Evolutionary conservation across 345 rosid genomes (phyloP), one percentile per base, ranked within the genome.

Genomic region (Moricandia moricandioides): DNA sequence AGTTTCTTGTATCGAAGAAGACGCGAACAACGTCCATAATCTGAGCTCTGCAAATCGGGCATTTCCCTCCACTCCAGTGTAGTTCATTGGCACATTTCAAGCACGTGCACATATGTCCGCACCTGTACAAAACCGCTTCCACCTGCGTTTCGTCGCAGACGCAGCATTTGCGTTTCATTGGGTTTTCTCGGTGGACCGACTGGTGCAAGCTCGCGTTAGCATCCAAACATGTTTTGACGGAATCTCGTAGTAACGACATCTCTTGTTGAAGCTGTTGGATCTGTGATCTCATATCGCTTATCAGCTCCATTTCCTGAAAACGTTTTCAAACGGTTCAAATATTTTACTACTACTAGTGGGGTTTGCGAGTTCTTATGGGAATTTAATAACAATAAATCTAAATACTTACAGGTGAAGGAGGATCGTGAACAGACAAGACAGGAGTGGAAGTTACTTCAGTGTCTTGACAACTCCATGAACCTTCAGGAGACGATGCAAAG

Each of bases 21-120:
- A 91, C 89, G n/a, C 83, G 80, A 74, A 92, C 93, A 49, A 93
- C 93, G 64, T 91, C 97, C 64, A 84, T 58, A 63, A 93, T 86
- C 6, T 92, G 88, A 74, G 93, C 93, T 70, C 86, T 79, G 71
- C 96, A 93, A 6, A 87, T 75, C 3, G 96, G 98, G 67, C 97
- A 89, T 60, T 83, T 88, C 55, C 98, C 92, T 39, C 80, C 81
- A 21, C 77, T 80, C 78, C 85, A 84, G 57, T 85, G 93, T 82
- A 91, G 79, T 78, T 86, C 93, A 4, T 85, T 83, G 6, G 93
- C 93, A 68, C 97, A 93, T 78, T 84, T 84, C 39, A 89, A 67
- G 59, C 97, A 93, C 37, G 89, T 83, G 73, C 98, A 91, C 92
- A 93, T 91, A 82, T 93, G 98, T 39, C 98, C 97, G 47, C 98